phyloP scores from a whole-genome alignment of 495 filamentous ascomycete genomes.

The Acidiella bohemica region DNA sequence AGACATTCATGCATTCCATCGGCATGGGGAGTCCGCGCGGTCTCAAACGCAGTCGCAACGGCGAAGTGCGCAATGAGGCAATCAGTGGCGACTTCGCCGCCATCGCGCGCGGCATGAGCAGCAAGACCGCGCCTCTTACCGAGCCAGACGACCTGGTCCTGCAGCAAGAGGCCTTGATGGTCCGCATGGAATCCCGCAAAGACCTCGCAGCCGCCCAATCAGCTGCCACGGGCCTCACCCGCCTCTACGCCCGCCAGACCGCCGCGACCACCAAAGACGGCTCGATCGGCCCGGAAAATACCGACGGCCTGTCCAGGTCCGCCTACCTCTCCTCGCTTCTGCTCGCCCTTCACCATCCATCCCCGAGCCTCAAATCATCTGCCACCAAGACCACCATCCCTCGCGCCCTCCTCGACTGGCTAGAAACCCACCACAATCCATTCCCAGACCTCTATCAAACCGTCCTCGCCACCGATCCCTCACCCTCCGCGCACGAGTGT shows the following conservation, averaged over 20 bases:
- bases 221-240: constrained; percentile 4
- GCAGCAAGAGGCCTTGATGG: constrained; percentile 5
- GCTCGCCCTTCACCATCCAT: constrained; percentile 47
- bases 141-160: constrained; percentile 13
- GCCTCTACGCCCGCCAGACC: constrained; percentile 2
- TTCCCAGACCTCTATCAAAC: constrained; percentile 45
- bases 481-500: constrained; percentile 53
- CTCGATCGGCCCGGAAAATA: constrained; percentile 4
- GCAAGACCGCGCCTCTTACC: neutral
- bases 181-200: neutral
- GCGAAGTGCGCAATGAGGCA: constrained; percentile 12
- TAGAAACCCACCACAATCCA: constrained; percentile 53
- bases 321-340: constrained; percentile 57
- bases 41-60: constrained; percentile 14
- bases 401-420: constrained; percentile 64
- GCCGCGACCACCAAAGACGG: constrained; percentile 6
- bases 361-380: constrained; percentile 24
- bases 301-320: constrained; percentile 48
- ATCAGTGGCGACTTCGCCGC: constrained; percentile 4
- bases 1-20: constrained; percentile 11
- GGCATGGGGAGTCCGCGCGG: constrained; percentile 10
- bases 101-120: constrained; percentile 8
- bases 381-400: constrained; percentile 44
- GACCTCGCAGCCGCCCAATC: neutral
- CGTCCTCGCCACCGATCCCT: constrained; percentile 47